Conservation (phyloP, 202 grass and related monocot genomes). For the Carex sylvatica region DNA sequence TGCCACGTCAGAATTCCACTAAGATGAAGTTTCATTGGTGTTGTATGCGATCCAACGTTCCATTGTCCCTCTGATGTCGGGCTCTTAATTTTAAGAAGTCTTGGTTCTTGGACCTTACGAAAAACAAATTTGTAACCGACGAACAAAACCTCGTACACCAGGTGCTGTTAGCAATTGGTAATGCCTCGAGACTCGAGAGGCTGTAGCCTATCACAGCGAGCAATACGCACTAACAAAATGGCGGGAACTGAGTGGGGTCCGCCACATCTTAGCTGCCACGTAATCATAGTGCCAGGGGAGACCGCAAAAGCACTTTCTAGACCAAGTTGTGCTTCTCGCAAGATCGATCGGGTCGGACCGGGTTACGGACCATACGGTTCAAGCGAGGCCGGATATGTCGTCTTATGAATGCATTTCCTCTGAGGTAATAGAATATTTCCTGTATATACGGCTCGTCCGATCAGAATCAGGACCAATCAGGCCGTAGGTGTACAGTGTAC, state of each 20-base stretch:
- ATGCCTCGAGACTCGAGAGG: constrained; percentile 14
- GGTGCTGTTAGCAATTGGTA: background rate
- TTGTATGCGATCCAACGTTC: constrained; percentile 20
- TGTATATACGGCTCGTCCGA: no score
- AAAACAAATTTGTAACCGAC: background rate
- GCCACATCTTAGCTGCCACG: background rate
- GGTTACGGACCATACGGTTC: background rate
- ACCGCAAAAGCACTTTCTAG: constrained; percentile 9
- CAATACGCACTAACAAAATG: constrained; percentile 3
- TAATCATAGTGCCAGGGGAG: background rate
- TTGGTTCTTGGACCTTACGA: background rate
- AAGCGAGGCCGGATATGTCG: background rate
- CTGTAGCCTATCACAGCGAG: background rate
- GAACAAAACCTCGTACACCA: background rate
- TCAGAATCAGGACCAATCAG: no score
- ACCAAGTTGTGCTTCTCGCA: background rate
- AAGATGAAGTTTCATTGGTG: background rate
- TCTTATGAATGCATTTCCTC: no score
- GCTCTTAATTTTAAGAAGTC: background rate
- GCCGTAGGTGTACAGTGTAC: no score
- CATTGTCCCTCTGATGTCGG: constrained; percentile 3
- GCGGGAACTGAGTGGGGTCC: background rate
- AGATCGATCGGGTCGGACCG: background rate
- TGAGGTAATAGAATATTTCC: no score
- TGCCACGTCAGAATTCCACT: constrained; percentile 9